phyloP scores from a whole-genome alignment of 2,329 filamentous ascomycete species.

The Aspergillaceae sp. region DNA sequence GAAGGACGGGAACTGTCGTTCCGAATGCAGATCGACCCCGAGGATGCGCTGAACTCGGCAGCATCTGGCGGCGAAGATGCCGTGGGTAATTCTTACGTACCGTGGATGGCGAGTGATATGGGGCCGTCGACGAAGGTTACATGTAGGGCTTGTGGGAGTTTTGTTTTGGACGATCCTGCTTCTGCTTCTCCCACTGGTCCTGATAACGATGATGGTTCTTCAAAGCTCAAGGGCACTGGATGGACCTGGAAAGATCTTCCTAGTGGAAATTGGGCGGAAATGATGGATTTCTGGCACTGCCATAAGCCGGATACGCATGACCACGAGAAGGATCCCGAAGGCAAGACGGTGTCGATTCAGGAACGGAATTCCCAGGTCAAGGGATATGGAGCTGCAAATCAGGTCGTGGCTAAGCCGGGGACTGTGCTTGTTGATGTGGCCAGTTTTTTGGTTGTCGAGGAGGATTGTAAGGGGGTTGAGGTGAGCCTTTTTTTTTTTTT shows the following conservation, averaged over 20 bases:
- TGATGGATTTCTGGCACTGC: conserved; percentile 99
- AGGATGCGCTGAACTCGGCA: conserved; percentile 2
- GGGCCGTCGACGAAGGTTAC: conserved; percentile 20
- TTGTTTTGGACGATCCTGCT: conserved; percentile 19
- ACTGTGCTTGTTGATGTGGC: conserved; percentile 74
- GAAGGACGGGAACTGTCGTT: conserved; percentile 43
- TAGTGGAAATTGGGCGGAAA: conserved; percentile 96
- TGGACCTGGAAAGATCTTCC: conserved; percentile 81
- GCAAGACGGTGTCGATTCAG: conserved; percentile 27
- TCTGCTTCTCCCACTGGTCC: neutral
- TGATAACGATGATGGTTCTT: no score
- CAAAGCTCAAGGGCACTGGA: conserved; percentile 18
- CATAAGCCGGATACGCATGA: conserved; percentile 66
- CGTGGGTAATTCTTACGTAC: conserved; percentile 24
- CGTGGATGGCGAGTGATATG: conserved; percentile 34
- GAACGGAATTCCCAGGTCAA: conserved; percentile 49
- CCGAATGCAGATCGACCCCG: conserved; percentile 43
- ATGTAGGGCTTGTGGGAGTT: conserved; percentile 30
- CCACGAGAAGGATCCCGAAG: conserved; percentile 35
- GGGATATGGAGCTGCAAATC: conserved; percentile 76
- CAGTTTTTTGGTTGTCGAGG: conserved; percentile 61
- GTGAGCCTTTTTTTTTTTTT: conserved; percentile 1
- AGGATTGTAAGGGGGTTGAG: conserved; percentile 52
- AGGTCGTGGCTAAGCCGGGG: conserved; percentile 56
- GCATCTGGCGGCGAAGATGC: conserved; percentile 12